Evolutionary conservation across 2,329 filamentous ascomycete species (phyloP).

Genomic region (Zymoseptoria brevis): DNA sequence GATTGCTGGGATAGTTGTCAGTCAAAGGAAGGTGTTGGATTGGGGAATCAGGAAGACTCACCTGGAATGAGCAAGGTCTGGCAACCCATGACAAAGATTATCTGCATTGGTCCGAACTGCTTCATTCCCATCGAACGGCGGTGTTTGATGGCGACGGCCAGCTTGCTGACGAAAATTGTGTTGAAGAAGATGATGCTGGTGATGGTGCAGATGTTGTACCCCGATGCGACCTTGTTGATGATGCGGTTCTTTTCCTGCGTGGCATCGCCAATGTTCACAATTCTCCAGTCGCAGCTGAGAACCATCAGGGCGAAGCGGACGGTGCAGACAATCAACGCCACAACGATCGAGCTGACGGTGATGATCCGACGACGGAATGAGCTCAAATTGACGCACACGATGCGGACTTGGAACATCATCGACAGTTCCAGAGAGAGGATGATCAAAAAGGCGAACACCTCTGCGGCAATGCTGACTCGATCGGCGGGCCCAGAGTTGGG

Average conservation of each 20-base stretch:
- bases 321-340: conserved; percentile 46
- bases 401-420: conserved; percentile 54
- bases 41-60: conserved; percentile 31
- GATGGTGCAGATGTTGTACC: conserved; percentile 45
- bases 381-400: conserved; percentile 48
- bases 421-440: conserved; percentile 50
- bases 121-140: conserved; percentile 50
- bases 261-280: conserved; percentile 12
- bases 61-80: conserved; percentile 60
- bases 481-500: conserved; percentile 8
- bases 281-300: conserved; percentile 34
- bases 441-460: conserved; percentile 46
- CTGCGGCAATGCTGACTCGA: conserved; percentile 38
- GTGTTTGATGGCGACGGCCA: conserved; percentile 49
- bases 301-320: conserved; percentile 48
- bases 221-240: conserved; percentile 36
- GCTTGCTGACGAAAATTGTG: conserved; percentile 53
- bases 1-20: conserved; percentile 40
- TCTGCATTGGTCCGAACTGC: conserved; percentile 57
- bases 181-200: conserved; percentile 56
- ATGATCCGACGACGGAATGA: conserved; percentile 39
- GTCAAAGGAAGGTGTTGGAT: conserved; percentile 2
- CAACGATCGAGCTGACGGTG: conserved; percentile 39
- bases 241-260: conserved; percentile 8
- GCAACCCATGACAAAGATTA: conserved; percentile 60